These are phyloP conservation scores for Tubosaeta sp. DNA, from an alignment of 768 basidiomycete species.

Conservation along the genomic window DNA sequence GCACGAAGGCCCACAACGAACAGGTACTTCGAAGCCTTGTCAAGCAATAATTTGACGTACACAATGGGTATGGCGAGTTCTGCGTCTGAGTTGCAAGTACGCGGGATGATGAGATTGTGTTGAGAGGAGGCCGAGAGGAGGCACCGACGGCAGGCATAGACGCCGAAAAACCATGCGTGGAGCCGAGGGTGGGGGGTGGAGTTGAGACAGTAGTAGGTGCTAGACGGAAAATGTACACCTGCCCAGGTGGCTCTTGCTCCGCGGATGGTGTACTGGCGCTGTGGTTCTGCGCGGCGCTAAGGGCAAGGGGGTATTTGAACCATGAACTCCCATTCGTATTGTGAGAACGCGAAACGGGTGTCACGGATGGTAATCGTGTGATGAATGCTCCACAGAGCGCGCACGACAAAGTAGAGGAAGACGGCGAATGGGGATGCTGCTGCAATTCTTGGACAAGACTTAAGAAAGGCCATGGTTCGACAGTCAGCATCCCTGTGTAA, in stretches of 20 bases:
- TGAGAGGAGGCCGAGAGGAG: slow-evolving; percentile 12
- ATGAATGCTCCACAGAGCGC: slow-evolving; percentile 68
- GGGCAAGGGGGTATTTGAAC: slow-evolving; percentile 50
- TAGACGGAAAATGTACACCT: slow-evolving; percentile 70
- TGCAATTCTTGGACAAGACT: slow-evolving; percentile 55
- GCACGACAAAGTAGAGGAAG: slow-evolving; percentile 54
- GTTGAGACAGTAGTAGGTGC: slow-evolving; percentile 26
- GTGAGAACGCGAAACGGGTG: slow-evolving; percentile 29
- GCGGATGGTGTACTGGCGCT: slow-evolving; percentile 27
- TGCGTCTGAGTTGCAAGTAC: slow-evolving; percentile 21
- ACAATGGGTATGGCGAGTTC: slow-evolving; percentile 57
- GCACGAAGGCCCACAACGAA: slow-evolving; percentile 84
- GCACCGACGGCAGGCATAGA: slow-evolving; percentile 31
- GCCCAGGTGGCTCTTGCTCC: slow-evolving; percentile 31
- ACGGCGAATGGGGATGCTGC: slow-evolving; percentile 41
- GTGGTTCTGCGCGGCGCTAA: slow-evolving; percentile 27
- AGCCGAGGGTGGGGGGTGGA: slow-evolving; percentile 19
- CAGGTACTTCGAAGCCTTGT: slow-evolving; percentile 81
- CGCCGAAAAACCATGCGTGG: slow-evolving; percentile 24
- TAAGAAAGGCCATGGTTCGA: slow-evolving; percentile 76
- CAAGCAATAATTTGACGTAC: slow-evolving; percentile 82
- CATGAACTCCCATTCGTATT: slow-evolving; percentile 51
- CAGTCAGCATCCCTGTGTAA: slow-evolving; percentile 77
- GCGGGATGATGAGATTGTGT: slow-evolving; percentile 44
- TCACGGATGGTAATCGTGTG: slow-evolving; percentile 41